phyloP scores from a whole-genome alignment of 139 green algal species.

The Mesotaenium endlicherianum region DNA sequence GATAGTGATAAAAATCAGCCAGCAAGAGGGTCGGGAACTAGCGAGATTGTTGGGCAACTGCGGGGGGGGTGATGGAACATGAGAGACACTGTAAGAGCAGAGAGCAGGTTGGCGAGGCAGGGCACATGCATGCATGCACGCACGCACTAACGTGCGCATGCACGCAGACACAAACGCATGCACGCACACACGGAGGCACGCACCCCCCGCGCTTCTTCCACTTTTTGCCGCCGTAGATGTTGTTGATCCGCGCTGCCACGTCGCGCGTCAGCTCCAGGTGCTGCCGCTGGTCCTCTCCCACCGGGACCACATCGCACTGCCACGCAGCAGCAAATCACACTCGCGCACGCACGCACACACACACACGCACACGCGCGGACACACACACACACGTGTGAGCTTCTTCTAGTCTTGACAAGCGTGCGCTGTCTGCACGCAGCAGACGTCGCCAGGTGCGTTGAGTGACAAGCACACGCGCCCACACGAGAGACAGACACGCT shows the following conservation, averaged over 20 bases:
- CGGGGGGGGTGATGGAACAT: no score
- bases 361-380: no score
- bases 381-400: no score
- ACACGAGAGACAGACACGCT: no score
- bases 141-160: background rate
- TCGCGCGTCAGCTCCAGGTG: conserved; percentile 88
- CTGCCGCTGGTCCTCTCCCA: conserved; percentile 97
- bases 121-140: background rate
- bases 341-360: background rate
- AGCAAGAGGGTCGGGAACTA: no score
- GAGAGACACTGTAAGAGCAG: conserved; percentile 13
- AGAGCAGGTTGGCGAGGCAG: background rate
- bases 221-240: conserved; percentile 82
- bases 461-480: no score
- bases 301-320: conserved; percentile 92
- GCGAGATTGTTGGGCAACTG: no score
- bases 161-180: background rate
- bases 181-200: background rate
- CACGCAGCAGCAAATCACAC: background rate
- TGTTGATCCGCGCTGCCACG: conserved; percentile 83
- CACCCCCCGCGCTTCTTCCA: conserved; percentile 96
- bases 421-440: background rate
- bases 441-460: background rate
- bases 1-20: no score
- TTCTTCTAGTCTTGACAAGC: no score